Conservation (phyloP, 2,329 filamentous ascomycete genomes). For the Nemania sp. region DNA sequence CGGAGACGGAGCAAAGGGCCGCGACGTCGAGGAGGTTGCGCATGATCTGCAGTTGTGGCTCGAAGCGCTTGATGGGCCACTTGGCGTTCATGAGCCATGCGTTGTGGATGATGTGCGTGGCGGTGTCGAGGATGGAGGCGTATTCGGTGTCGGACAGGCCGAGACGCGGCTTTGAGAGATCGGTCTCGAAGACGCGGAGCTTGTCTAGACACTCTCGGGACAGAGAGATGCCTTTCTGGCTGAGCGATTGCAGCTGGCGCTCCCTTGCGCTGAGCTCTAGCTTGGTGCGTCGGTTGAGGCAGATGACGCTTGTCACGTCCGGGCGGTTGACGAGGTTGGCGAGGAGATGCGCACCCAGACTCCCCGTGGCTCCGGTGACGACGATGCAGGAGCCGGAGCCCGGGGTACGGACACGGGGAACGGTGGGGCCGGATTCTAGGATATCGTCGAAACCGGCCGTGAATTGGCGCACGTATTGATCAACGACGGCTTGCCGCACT, state of each 20-base stretch:
- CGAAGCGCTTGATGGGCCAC: constrained; percentile 44
- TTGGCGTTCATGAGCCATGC: constrained; percentile 55
- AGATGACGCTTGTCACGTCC: constrained; percentile 10
- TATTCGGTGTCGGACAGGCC: constrained; percentile 48
- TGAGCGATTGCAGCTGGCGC: constrained; percentile 21
- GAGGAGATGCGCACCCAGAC: constrained; percentile 18
- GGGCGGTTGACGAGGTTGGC: neutral
- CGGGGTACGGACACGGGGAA: constrained; percentile 23
- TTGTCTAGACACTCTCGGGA: constrained; percentile 35
- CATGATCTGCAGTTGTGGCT: constrained; percentile 50
- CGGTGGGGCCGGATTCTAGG: constrained; percentile 1
- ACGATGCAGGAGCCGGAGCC: constrained; percentile 41
- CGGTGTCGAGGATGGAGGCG: constrained; percentile 35
- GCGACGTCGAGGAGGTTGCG: constrained; percentile 52
- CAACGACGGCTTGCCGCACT: constrained; percentile 9
- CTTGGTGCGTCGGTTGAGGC: constrained; percentile 24
- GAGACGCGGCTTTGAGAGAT: constrained; percentile 46
- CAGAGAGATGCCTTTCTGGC: constrained; percentile 19
- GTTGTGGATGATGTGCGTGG: constrained; percentile 55
- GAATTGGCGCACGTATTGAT: constrained; percentile 8
- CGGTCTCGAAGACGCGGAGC: constrained; percentile 45
- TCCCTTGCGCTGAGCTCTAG: constrained; percentile 9
- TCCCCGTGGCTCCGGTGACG: constrained; percentile 35
- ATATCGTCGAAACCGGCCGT: constrained; percentile 7
- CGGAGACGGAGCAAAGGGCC: constrained; percentile 37